Evolutionary conservation across 2,329 filamentous ascomycete genomes (phyloP).

Genomic region (Tolypocladium ophioglossoides): DNA sequence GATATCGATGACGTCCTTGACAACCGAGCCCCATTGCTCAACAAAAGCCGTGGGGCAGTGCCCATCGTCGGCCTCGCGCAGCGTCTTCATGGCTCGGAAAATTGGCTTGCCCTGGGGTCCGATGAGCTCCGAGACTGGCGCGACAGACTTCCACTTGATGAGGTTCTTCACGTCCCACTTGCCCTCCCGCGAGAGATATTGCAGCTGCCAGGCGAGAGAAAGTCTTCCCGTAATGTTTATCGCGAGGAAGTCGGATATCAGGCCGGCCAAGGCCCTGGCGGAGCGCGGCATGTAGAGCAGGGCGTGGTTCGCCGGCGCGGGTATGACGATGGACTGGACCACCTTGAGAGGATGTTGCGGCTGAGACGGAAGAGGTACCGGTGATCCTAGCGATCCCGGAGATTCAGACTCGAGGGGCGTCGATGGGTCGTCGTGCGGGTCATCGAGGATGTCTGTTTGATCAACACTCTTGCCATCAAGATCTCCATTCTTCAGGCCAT

Average conservation of each 20-base stretch:
- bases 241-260: conserved; percentile 74
- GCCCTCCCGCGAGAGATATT: conserved; percentile 76
- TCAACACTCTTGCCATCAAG: not conserved
- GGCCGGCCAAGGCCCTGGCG: conserved; percentile 65
- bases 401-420: conserved; percentile 30
- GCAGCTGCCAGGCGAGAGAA: conserved; percentile 80
- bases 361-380: conserved; percentile 33
- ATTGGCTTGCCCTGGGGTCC: conserved; percentile 40
- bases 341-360: conserved; percentile 37
- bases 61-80: conserved; percentile 75
- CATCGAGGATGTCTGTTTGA: conserved; percentile 19
- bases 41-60: conserved; percentile 71
- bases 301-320: conserved; percentile 70
- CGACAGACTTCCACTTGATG: conserved; percentile 76
- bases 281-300: conserved; percentile 71
- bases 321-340: conserved; percentile 61
- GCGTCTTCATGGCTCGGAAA: conserved; percentile 86
- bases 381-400: conserved; percentile 1
- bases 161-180: conserved; percentile 99
- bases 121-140: conserved; percentile 69
- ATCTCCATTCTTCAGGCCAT: not conserved
- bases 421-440: conserved; percentile 31
- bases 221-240: conserved; percentile 66
- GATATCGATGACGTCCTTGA: conserved; percentile 79
- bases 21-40: conserved; percentile 50